These are phyloP conservation scores for Rhizopus microsporus DNA, from an alignment of 371 early-diverging fungal species.

Conservation along the genomic window DNA sequence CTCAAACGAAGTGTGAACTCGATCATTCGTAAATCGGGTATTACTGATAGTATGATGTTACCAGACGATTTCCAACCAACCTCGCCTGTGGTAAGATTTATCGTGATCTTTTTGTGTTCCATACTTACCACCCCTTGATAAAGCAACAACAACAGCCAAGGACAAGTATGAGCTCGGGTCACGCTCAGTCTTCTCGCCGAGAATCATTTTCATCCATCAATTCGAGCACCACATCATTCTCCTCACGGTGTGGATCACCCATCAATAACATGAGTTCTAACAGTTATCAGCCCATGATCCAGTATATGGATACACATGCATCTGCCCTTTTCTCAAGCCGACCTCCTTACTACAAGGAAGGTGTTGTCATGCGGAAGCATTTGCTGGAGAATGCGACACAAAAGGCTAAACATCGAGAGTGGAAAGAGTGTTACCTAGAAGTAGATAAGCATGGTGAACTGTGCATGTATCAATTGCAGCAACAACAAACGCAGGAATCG, in stretches of 20 bases:
- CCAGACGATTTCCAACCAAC: conserved; percentile 6
- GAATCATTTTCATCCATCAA: conserved; percentile 27
- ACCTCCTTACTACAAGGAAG: conserved; percentile 64
- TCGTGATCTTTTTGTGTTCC: conserved; percentile 1
- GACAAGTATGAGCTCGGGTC: conserved; percentile 17
- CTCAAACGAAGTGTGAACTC: conserved; percentile 29
- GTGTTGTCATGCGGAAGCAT: conserved; percentile 85
- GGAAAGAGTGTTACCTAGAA: conserved; percentile 83
- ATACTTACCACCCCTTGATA: neutral
- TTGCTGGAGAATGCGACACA: conserved; percentile 71
- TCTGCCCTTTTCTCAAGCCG: conserved; percentile 32
- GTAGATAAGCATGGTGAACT: conserved; percentile 73
- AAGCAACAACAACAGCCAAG: conserved; percentile 4
- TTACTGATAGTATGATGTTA: conserved; percentile 19
- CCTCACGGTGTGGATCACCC: conserved; percentile 18
- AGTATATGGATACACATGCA: conserved; percentile 24
- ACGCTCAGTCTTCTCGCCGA: conserved; percentile 16
- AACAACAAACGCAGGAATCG: conserved; percentile 1
- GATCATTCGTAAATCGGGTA: conserved; percentile 30
- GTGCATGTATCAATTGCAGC: conserved; percentile 75
- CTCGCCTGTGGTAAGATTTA: neutral
- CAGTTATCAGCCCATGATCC: conserved; percentile 16
- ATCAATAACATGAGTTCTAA: neutral
- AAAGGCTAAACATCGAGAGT: conserved; percentile 79
- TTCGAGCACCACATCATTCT: conserved; percentile 19